Base-by-base conservation (phyloP, 441 rosid genomes). In the Populus hybrid region DNA sequence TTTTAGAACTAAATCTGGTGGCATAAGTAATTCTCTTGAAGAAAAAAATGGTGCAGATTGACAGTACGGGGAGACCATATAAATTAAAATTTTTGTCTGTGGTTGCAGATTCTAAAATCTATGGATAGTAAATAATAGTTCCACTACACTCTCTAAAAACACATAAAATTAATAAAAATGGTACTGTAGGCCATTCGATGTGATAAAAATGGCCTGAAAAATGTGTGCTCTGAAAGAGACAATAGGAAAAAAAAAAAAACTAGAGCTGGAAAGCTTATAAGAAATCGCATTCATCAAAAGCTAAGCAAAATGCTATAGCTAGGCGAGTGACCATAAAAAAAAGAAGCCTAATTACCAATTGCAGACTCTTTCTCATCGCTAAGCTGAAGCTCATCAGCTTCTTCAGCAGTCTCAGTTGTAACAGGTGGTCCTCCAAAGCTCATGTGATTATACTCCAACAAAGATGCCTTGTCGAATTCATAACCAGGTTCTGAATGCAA, bases 381-480 rank as follows among this genome's bases (percentile, higher is more conserved):
- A 31, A 73, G 84, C 77, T 88, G 80, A 76, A 93, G 96, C 85
- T 89, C 86, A 63, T 85, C 90, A 40, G 92, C 98, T 84, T 93
- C 98, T 88, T 91, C 96, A 77, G 73, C 50, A n/a, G 96, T 90
- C 38, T 92, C 87, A 0, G 90, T 72, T 23, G 87, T 85, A 76
- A 95, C 91, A 40, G 99, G 97, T 16, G 99, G 94, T 67, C 97
- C 99, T 67, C 99, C 99, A 78, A 91, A 93, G 88, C 90, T 89
- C 99, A 95, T 95, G 83, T 87, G 98, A 84, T 93, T 92, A 82
- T 93, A 95, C 66, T 90, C 87, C 86, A 91, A 68, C 85, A 95
- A 76, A 6, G 91, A 86, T 35, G 82, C 78, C 86, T 91, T 88
- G 86, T 92, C 86, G 67, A 95, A 91, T 80, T 92, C 92, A 84